Evolutionary conservation across 2,329 filamentous ascomycete genomes (phyloP).

Genomic region (Cordyceps cicadae): DNA sequence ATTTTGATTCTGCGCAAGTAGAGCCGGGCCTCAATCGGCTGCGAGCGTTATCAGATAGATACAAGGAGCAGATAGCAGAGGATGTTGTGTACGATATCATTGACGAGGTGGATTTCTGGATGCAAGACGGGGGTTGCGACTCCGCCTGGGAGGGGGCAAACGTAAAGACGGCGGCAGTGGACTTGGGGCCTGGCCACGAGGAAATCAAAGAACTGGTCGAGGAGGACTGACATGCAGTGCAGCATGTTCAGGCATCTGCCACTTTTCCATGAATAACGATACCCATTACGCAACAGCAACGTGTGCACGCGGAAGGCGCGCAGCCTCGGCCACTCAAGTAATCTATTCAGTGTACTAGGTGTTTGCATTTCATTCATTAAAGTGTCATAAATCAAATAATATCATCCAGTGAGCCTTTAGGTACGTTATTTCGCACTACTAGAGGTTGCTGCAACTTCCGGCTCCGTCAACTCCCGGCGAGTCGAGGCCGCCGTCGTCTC

Average conservation of each 20-base stretch:
- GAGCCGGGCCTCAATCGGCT: slow-evolving; percentile 27
- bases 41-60: slow-evolving; percentile 66
- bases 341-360: background rate
- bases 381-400: background rate
- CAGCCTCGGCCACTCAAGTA: background rate
- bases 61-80: slow-evolving; percentile 88
- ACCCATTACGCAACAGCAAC: background rate
- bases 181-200: slow-evolving; percentile 38
- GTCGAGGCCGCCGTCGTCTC: background rate
- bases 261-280: slow-evolving; percentile 3
- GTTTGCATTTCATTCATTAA: slow-evolving; percentile 3
- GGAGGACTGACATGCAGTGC: slow-evolving; percentile 38
- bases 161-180: slow-evolving; percentile 35
- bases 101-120: slow-evolving; percentile 88
- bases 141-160: slow-evolving; percentile 38
- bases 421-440: background rate
- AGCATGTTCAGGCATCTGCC: background rate
- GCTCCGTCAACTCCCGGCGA: background rate
- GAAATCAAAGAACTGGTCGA: slow-evolving; percentile 60
- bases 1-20: slow-evolving; percentile 33
- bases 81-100: slow-evolving; percentile 89
- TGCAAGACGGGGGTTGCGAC: slow-evolving; percentile 54
- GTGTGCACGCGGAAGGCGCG: background rate
- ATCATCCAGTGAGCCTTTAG: no score
- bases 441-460: background rate